These are phyloP conservation scores for Physcomitrellopsis africana DNA, from an alignment of 225 moss, liverwort and hornwort genomes.

Conservation along the genomic window DNA sequence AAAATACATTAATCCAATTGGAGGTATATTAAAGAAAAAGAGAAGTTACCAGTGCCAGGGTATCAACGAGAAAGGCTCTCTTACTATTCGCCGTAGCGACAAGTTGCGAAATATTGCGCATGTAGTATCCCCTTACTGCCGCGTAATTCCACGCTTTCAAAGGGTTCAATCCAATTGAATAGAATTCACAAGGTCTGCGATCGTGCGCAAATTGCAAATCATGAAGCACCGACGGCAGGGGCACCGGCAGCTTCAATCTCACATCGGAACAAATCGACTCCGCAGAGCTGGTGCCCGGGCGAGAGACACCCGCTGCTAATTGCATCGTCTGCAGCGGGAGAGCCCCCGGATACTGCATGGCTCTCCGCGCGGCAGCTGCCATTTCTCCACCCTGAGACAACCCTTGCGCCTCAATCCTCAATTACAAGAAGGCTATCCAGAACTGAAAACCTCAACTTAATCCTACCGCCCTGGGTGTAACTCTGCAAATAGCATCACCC, in stretches of 20 bases:
- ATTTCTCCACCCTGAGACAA: constrained; percentile 27
- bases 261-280: constrained; percentile 59
- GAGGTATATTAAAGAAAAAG: background rate
- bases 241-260: constrained; percentile 51
- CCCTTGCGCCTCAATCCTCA: constrained; percentile 18
- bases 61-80: constrained; percentile 95
- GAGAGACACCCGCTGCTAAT: constrained; percentile 45
- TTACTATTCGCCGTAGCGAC: constrained; percentile 82
- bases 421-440: constrained; percentile 18
- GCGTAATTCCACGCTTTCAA: constrained; percentile 83
- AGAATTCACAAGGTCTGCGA: constrained; percentile 43
- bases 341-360: constrained; percentile 63
- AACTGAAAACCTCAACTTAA: constrained; percentile 2
- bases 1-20: background rate
- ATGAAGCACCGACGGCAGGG: constrained; percentile 37
- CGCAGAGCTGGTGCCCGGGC: constrained; percentile 45
- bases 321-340: constrained; percentile 70
- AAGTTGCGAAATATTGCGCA: constrained; percentile 93
- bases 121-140: constrained; percentile 81
- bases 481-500: constrained; percentile 1
- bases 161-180: constrained; percentile 43
- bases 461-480: background rate
- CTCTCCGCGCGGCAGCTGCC: constrained; percentile 81
- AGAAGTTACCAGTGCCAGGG: constrained; percentile 79
- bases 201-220: constrained; percentile 65